Conservation (phyloP, 768 basidiomycete genomes). For the Paxillus rubicundulus region DNA sequence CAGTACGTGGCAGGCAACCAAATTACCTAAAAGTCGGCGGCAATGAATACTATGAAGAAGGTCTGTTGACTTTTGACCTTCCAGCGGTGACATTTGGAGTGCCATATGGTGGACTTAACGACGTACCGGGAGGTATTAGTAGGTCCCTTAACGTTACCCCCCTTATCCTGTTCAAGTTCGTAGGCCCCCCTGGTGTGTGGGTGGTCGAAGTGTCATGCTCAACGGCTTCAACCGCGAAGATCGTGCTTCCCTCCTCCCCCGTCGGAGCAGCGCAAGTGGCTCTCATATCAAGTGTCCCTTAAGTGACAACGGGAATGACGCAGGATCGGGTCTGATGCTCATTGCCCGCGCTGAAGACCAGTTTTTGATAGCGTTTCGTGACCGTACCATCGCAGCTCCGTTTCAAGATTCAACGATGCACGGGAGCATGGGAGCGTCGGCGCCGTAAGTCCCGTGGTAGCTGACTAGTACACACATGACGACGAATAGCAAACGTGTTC, state of each 20-base stretch:
- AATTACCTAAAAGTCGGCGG: constrained; percentile 42
- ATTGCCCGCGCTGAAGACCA: too few species aligned
- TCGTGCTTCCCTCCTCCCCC: not conserved
- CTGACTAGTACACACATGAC: too few species aligned
- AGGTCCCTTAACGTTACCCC: not conserved
- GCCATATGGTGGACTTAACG: constrained; percentile 49
- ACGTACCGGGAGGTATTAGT: constrained; percentile 38
- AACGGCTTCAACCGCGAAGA: constrained; percentile 2
- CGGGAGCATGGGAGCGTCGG: too few species aligned
- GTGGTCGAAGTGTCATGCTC: constrained; percentile 10
- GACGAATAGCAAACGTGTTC: too few species aligned
- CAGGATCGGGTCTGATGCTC: too few species aligned
- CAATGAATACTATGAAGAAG: too few species aligned
- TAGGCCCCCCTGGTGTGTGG: constrained; percentile 21
- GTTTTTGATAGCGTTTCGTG: too few species aligned
- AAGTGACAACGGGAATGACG: too few species aligned
- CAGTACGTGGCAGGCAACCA: constrained; percentile 47
- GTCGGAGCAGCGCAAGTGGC: constrained; percentile 2
- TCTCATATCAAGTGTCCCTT: too few species aligned
- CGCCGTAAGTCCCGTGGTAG: too few species aligned
- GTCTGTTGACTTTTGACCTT: not conserved
- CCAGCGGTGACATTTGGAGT: constrained; percentile 49
- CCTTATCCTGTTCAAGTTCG: not conserved
- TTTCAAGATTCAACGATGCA: too few species aligned
- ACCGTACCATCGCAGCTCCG: too few species aligned